Percentiles rank a stretch among this genome's conserved stretches.
Conservation (phyloP, 768 basidiomycete genomes). For the Neoboletus brunneissimus region DNA sequence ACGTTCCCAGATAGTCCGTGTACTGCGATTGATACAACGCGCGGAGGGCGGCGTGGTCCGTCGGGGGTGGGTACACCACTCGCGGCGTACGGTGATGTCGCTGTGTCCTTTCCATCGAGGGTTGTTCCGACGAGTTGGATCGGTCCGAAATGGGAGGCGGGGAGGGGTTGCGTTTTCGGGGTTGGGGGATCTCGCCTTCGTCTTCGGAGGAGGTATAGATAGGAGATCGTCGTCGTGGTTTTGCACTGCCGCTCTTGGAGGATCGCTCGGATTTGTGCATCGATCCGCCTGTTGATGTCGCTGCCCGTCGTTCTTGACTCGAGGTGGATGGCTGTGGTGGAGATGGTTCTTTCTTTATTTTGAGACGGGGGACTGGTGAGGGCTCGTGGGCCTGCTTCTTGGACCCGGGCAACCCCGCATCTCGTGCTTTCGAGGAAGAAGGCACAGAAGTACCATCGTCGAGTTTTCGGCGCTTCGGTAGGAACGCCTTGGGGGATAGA, state of each 20-base stretch:
- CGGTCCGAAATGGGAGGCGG: constrained; percentile 27
- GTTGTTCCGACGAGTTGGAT: constrained; percentile 21
- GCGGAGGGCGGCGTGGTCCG: constrained; percentile 52
- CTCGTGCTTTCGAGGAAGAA: constrained; percentile 20
- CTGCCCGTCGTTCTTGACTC: constrained; percentile 12
- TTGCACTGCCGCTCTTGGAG: constrained; percentile 25
- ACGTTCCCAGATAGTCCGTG: constrained; percentile 46
- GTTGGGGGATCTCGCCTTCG: constrained; percentile 42
- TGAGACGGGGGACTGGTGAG: constrained; percentile 26
- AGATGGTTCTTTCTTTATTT: constrained; percentile 39
- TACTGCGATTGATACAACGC: constrained; percentile 53
- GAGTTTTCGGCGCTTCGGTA: constrained; percentile 44
- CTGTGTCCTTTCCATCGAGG: constrained; percentile 10
- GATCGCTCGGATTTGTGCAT: constrained; percentile 20
- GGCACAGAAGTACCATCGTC: constrained; percentile 32
- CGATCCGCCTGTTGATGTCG: not conserved
- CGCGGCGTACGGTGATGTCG: constrained; percentile 31
- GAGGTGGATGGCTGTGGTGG: constrained; percentile 16
- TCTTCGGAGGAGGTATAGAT: constrained; percentile 70
- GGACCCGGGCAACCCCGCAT: constrained; percentile 23
- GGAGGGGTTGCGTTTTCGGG: constrained; percentile 26
- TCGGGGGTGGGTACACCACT: constrained; percentile 36
- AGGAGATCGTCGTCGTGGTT: constrained; percentile 52
- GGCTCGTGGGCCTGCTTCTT: constrained; percentile 38
- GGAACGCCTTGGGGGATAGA: constrained; percentile 8